A percentile compares a stretch with the other conserved stretches of the same genome.
Conservation (phyloP, 129 eudicot species). For the Centella asiatica region DNA sequence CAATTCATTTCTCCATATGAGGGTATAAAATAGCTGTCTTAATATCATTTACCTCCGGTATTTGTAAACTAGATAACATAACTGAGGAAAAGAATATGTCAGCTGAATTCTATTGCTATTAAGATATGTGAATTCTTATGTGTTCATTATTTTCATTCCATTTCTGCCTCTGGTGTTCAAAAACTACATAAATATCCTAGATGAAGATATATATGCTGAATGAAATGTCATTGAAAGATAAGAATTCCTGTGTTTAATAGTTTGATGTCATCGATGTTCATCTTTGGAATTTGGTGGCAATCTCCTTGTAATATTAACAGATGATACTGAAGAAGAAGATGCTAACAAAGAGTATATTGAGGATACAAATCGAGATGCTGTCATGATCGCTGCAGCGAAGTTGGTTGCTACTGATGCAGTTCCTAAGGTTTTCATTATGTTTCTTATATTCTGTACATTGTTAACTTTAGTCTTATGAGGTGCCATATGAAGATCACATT, state of each 20-base stretch:
- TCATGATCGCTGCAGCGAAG: constrained; percentile 80
- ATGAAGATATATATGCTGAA: too few relatives aligned
- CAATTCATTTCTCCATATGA: background rate
- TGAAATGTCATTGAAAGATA: background rate
- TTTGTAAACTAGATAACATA: background rate
- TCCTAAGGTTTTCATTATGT: constrained; percentile 50
- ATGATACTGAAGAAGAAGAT: constrained; percentile 84
- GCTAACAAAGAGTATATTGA: constrained; percentile 77
- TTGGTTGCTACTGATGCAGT: constrained; percentile 69
- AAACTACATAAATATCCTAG: background rate
- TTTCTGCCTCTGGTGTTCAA: too few relatives aligned
- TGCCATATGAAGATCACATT: background rate
- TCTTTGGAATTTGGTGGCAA: background rate
- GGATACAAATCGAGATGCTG: constrained; percentile 72
- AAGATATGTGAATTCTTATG: background rate
- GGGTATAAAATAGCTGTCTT: constrained; percentile 1
- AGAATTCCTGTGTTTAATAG: background rate
- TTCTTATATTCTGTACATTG: background rate
- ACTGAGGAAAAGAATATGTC: too few relatives aligned
- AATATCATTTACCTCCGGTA: background rate
- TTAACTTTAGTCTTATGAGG: background rate
- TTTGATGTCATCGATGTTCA: background rate
- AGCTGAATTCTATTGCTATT: background rate
- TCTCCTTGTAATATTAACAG: constrained; percentile 35
- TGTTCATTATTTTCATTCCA: too few relatives aligned